Percentiles rank a stretch among this genome's conserved stretches.
Evolutionary conservation across 768 basidiomycete genomes (phyloP).

Genomic region (Coprinopsis sp.): DNA sequence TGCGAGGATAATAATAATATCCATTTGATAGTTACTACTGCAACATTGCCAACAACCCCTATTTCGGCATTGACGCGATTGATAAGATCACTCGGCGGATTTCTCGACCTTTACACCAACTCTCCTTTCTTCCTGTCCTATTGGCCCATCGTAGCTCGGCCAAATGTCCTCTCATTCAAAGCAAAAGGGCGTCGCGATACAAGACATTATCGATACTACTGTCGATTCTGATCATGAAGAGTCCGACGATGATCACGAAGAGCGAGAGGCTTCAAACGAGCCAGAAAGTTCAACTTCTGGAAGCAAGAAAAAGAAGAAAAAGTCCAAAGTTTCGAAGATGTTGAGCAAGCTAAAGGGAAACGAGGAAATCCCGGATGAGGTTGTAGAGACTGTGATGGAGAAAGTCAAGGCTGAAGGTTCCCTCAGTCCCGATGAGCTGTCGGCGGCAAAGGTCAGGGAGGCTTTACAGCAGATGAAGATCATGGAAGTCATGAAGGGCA

Average conservation of each 20-base stretch:
- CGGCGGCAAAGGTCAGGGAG: conserved; percentile 61
- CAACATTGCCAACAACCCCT: too few species aligned
- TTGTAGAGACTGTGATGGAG: conserved; percentile 65
- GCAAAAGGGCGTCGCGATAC: background rate
- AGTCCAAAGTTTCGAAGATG: conserved; percentile 58
- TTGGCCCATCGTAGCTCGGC: background rate
- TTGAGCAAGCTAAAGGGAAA: conserved; percentile 45
- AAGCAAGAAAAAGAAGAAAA: conserved; percentile 90
- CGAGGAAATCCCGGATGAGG: conserved; percentile 47
- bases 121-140: background rate
- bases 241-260: background rate
- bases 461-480: conserved; percentile 76
- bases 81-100: too few species aligned
- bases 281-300: conserved; percentile 2
- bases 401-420: conserved; percentile 60
- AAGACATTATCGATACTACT: conserved; percentile 8
- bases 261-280: background rate
- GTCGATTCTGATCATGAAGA: conserved; percentile 10
- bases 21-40: too few species aligned
- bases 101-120: too few species aligned
- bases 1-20: too few species aligned
- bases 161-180: background rate
- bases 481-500: conserved; percentile 82
- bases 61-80: too few species aligned
- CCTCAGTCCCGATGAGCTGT: conserved; percentile 38